Base-by-base conservation (phyloP, 2,329 filamentous ascomycete species). In the Penicillium fuscoglaucum region DNA sequence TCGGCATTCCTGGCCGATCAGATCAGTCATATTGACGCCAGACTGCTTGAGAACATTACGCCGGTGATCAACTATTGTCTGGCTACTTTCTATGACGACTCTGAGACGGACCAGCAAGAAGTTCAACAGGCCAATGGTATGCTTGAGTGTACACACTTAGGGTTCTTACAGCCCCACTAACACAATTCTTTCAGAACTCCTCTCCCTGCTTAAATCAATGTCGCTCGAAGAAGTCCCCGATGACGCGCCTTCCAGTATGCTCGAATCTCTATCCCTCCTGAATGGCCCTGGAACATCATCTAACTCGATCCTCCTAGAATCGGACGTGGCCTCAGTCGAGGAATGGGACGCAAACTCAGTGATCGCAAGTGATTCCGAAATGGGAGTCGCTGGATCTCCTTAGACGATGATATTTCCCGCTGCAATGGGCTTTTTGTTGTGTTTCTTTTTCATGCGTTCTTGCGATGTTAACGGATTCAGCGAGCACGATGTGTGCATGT, bases 261-360 rank as follows among this genome's bases (percentile, higher is more conserved):
- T 15, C 46, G 48, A 57, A 68, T 66, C 46, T 40, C 54, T 44
- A 45, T 29, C 37, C n/a, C 26, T 48, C 29, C 19, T 48, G n/a
- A 24, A 24, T 26, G 21, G 51, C 31, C 29, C 29, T 55, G 39
- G 35, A 55, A 43, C 33, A 44, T 21, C 31, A 24, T 43, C 55
- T 58, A 40, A 58, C 50, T 9, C 49, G 48, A 37, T 26, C 40
- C 48, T 39, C 54, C 56, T 73, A 77, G 74, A 71, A 56, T 76
- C 74, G 72, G 73, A 78, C 64, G 63, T 73, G 52, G 68, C 70
- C 64, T 76, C 72, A 59, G 61, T 71, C 66, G 76, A 78, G 60
- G 73, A 74, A 59, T 78, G 76, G 76, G 76, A 77, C 50, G 74
- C 75, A 52, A 72, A 76, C 49, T 78, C 76, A 21, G 68, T 69